These are phyloP conservation scores for Neopestalotiopsis rosae DNA, from an alignment of 2,329 filamentous ascomycete species.

Conservation along the genomic window DNA sequence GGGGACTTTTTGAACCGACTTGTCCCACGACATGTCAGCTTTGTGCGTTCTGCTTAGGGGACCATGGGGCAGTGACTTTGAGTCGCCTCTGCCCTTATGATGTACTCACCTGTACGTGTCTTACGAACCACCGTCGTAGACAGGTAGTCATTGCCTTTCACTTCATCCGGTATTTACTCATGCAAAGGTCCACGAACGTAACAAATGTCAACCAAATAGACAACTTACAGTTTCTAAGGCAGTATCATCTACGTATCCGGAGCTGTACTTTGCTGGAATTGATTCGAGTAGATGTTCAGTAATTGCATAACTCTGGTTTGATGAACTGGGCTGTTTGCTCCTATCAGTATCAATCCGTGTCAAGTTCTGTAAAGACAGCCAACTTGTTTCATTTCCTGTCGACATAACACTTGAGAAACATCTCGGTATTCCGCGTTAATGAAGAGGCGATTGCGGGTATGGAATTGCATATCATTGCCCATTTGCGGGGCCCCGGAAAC, in stretches of 20 bases:
- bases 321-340: background rate
- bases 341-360: too few species aligned
- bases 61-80: background rate
- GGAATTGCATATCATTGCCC: background rate
- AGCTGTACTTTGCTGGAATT: background rate
- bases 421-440: background rate
- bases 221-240: background rate
- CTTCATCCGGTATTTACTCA: background rate
- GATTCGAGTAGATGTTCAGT: background rate
- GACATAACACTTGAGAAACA: background rate
- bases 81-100: background rate
- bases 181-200: background rate
- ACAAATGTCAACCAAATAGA: background rate
- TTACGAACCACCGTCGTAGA: background rate
- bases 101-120: background rate
- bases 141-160: background rate
- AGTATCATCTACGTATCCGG: background rate
- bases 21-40: background rate
- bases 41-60: background rate
- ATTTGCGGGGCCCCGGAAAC: background rate
- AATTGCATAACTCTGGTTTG: background rate
- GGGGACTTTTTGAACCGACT: background rate
- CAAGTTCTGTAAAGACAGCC: too few species aligned
- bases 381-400: too few species aligned
- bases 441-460: background rate